Base-by-base conservation (phyloP, 176 grass and related monocot species). In the Themeda triandra region DNA sequence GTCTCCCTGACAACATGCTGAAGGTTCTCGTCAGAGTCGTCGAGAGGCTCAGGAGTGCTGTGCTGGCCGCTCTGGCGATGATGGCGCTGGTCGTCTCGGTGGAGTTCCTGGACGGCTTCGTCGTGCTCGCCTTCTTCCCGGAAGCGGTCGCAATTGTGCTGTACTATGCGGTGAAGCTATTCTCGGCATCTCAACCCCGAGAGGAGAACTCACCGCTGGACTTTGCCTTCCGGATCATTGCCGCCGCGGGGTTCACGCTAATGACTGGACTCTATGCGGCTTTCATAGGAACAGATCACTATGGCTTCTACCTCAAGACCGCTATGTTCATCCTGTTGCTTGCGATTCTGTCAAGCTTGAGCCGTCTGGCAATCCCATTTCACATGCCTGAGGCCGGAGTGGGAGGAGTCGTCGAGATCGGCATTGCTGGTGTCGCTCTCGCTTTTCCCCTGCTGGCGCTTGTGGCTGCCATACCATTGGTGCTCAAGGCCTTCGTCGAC, bases 301-400 rank as follows among this genome's bases (percentile, higher is more conserved):
- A 59, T 60, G 27, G 2, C 63, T 15, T 63, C 1, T 67, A 85
- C 87, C 25, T 84, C 15, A 90, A 40, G 19, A 31, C n/a, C 5
- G 71, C 82, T 29, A 76, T 86, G 42, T 70, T 86, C 60, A 27
- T 77, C 33, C 56, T 90, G 19, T n/a, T 86, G 6, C 7, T 51
- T 0, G 44, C 83, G 4, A 45, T 78, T 66, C 30, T 82, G 14
- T 86, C 78, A 10, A 71, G 83, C 71, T 75, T 78, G 78, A 81
- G 79, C 28, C 83, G 77, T 36, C 13, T 86, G 88, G 71, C 48
- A 2, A 29, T 66, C 14, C 83, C 36, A 7, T 10, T 77, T 62
- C 1, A 42, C 18, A 5, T 79, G 2, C 71, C 63, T n/a, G 9
- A 37, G 0, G 63, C 4, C 0, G 60, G 65, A 59, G 69, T 17